phyloP scores from a whole-genome alignment of 2,329 filamentous ascomycete species.

The Magnaporthales sp. region DNA sequence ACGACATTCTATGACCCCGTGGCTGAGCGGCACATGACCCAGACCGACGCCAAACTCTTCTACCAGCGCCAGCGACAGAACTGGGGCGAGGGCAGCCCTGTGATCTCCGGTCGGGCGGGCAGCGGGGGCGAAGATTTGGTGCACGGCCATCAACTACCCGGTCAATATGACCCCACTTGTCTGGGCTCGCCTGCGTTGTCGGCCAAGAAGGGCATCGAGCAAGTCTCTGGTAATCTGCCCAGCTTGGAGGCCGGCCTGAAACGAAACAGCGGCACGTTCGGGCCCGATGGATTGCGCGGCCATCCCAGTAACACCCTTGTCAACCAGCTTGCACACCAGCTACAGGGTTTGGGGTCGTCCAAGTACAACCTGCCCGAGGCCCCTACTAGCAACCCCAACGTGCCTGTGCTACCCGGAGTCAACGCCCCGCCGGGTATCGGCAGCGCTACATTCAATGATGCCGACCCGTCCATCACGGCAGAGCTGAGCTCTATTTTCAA shows the following conservation, averaged over 20 bases:
- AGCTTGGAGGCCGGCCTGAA: constrained; percentile 10
- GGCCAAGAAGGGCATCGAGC: background rate
- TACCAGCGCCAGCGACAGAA: constrained; percentile 63
- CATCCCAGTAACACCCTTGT: constrained; percentile 12
- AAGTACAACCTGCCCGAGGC: background rate
- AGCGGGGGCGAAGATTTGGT: constrained; percentile 3
- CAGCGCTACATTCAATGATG: constrained; percentile 57
- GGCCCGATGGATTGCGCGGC: too few species aligned
- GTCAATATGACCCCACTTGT: constrained; percentile 8
- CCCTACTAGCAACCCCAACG: constrained; percentile 8
- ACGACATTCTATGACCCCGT: constrained; percentile 92
- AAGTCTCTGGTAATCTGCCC: constrained; percentile 8
- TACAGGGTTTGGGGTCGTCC: background rate
- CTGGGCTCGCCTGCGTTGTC: background rate
- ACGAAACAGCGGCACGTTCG: constrained; percentile 9
- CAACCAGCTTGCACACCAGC: constrained; percentile 6
- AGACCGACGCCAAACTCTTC: constrained; percentile 90
- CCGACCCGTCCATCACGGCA: constrained; percentile 70
- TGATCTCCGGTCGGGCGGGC: constrained; percentile 18
- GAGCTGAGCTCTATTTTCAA: constrained; percentile 82
- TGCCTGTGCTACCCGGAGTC: constrained; percentile 17
- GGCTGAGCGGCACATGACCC: constrained; percentile 88
- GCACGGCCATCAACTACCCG: constrained; percentile 5
- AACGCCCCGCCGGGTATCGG: constrained; percentile 51
- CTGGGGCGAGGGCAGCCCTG: constrained; percentile 36